phyloP scores from a whole-genome alignment of 768 basidiomycete species.

The Lyophyllum semitale region DNA sequence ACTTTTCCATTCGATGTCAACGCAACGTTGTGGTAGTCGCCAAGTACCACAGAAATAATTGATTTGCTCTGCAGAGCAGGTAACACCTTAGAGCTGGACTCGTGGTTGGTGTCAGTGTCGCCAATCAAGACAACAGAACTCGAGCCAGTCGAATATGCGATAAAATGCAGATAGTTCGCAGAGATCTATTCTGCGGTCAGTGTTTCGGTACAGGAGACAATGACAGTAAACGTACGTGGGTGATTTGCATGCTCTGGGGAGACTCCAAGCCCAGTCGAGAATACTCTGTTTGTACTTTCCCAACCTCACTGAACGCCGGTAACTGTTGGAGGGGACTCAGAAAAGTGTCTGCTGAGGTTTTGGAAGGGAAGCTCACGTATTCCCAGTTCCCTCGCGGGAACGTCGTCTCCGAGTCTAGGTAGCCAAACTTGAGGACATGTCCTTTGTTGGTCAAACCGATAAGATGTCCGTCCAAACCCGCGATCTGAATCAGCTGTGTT shows the following conservation, averaged over 20 bases:
- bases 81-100: slow-evolving; percentile 58
- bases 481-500: slow-evolving; percentile 73
- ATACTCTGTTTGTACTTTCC: slow-evolving; percentile 40
- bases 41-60: slow-evolving; percentile 86
- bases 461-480: slow-evolving; percentile 70
- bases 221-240: slow-evolving; percentile 61
- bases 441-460: slow-evolving; percentile 82
- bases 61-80: slow-evolving; percentile 73
- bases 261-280: slow-evolving; percentile 19
- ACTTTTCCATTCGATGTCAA: slow-evolving; percentile 77
- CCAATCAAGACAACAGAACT: slow-evolving; percentile 79
- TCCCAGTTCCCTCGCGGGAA: slow-evolving; percentile 53
- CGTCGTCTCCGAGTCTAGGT: slow-evolving; percentile 42
- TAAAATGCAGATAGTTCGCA: slow-evolving; percentile 81
- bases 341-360: not conserved
- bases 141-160: slow-evolving; percentile 74
- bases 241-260: slow-evolving; percentile 60
- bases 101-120: slow-evolving; percentile 42
- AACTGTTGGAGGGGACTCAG: slow-evolving; percentile 44
- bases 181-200: slow-evolving; percentile 62
- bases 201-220: not conserved
- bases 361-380: slow-evolving; percentile 58
- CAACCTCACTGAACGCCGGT: slow-evolving; percentile 69
- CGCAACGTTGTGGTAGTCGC: slow-evolving; percentile 92
- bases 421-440: slow-evolving; percentile 68